These are phyloP conservation scores for Phytophthora hybrid DNA, from an alignment of 352 stramenopile species.

Conservation along the genomic window DNA sequence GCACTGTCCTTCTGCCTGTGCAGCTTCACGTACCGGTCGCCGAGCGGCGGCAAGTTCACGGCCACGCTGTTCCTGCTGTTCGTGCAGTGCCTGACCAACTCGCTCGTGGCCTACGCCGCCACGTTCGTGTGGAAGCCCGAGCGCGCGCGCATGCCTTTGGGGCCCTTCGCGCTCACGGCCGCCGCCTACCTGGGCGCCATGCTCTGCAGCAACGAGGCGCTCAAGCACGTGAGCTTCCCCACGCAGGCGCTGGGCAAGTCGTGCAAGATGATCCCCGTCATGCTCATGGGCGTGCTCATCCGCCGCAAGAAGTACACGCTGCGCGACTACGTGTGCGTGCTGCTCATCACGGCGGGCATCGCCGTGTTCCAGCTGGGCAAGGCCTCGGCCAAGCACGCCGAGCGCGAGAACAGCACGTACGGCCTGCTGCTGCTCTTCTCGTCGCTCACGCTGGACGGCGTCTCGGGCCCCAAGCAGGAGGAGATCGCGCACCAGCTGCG, in stretches of 20 bases:
- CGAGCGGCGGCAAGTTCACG: slow-evolving; percentile 89
- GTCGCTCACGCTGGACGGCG: slow-evolving; percentile 95
- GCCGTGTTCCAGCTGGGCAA: slow-evolving; percentile 92
- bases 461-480: slow-evolving; percentile 97
- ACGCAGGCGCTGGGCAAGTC: slow-evolving; percentile 98
- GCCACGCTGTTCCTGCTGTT: slow-evolving; percentile 94
- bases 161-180: slow-evolving; percentile 89
- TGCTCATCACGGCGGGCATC: slow-evolving; percentile 92
- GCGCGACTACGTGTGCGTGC: slow-evolving; percentile 91
- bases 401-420: slow-evolving; percentile 92
- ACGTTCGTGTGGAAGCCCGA: slow-evolving; percentile 87
- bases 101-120: slow-evolving; percentile 83
- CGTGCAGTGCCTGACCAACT: slow-evolving; percentile 93
- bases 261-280: slow-evolving; percentile 99
- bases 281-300: slow-evolving; percentile 94
- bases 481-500: slow-evolving; percentile 79
- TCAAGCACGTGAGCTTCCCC: slow-evolving; percentile 97
- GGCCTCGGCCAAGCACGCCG: slow-evolving; percentile 68
- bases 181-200: slow-evolving; percentile 92
- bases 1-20: background rate
- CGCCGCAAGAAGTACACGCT: slow-evolving; percentile 93
- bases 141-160: slow-evolving; percentile 75
- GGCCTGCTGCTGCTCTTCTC: slow-evolving; percentile 89
- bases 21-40: slow-evolving; percentile 90
- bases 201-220: slow-evolving; percentile 92